Evolutionary conservation across 1,284 basidiomycete species (phyloP), one percentile per base, ranked within the genome.

Genomic region (Cystobasidium slooffiae): DNA sequence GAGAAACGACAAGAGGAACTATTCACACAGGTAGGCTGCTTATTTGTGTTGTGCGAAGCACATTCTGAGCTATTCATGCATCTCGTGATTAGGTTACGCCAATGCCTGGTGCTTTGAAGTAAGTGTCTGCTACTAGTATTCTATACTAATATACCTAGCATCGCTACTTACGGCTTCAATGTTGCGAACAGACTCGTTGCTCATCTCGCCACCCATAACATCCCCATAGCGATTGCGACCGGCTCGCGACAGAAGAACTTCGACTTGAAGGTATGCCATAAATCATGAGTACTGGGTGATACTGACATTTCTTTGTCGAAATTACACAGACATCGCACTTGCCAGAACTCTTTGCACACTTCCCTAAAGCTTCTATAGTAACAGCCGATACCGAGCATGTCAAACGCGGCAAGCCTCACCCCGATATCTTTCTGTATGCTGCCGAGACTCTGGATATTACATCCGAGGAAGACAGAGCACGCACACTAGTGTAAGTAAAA

Each of bases 191-290:
- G 70, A 37, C 77, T 80, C 2, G 77, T 80, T 4, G 72, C 76
- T 8, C 79, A 80, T 51, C 74, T 80, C 3, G 64, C 76, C 24
- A 77, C 72, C 58, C 76, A 79, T 66, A 73, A 74, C 0, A 66
- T 80, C 5, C 79, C 79, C 12, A 77, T 80, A 58, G 78, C 78
- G 6, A 79, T 79, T 46, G 78, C 79, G 0, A 80, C 79, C 0
- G 78, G 79, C 9, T 75, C 70, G 3, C 77, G 78, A 64, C 69
- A 75, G 56, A 72, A 74, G 59, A 80, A 79, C 74, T 79, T 76
- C 44, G 24, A 41, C 1, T 72, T 79, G 64, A 79, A 79, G 58
- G 74, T 76, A 12, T n/a, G 72, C 65, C 4, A 7, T 44, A 1
- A 61, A 16, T 0, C 46, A 31, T 52, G 14, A 20, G 18, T 7